Conservation (phyloP, 1,284 basidiomycete genomes). For the Microbotryum silenes-acaulis region DNA sequence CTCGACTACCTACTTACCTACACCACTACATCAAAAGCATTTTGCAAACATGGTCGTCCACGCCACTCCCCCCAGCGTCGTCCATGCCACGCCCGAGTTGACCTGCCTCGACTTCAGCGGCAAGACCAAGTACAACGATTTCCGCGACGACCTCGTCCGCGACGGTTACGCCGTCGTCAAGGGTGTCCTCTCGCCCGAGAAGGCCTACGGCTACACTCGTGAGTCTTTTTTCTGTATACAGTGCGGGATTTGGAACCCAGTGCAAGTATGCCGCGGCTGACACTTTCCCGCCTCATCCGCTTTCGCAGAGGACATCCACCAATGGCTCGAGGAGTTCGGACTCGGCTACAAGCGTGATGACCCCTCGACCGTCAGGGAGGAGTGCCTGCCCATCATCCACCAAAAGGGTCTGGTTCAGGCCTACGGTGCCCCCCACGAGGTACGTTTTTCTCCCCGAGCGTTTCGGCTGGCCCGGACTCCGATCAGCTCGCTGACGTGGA, state of each 20-base stretch:
- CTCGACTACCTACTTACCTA: too few species aligned
- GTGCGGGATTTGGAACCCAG: too few species aligned
- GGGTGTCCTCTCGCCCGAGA: slow-evolving; percentile 36
- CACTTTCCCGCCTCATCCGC: too few species aligned
- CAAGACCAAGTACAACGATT: slow-evolving; percentile 8
- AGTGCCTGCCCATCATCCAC: slow-evolving; percentile 37
- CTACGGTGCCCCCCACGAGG: slow-evolving; percentile 11
- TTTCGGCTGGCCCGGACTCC: not conserved
- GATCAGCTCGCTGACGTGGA: not conserved
- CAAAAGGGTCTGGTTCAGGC: slow-evolving; percentile 21
- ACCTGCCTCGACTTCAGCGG: slow-evolving; percentile 16
- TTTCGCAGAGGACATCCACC: too few species aligned
- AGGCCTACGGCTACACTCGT: slow-evolving; percentile 37
- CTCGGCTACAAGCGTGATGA: slow-evolving; percentile 39
- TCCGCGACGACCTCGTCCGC: slow-evolving; percentile 14
- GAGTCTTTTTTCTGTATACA: not conserved
- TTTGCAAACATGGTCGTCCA: not conserved
- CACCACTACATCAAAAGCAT: too few species aligned
- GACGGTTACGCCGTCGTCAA: slow-evolving; percentile 40
- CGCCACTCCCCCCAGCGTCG: slow-evolving; percentile 8
- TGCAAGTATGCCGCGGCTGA: too few species aligned
- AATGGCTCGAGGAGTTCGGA: slow-evolving; percentile 42
- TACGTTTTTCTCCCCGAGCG: not conserved
- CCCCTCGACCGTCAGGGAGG: slow-evolving; percentile 39
- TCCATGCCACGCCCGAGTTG: slow-evolving; percentile 10